Evolutionary conservation across 2,329 filamentous ascomycete genomes (phyloP), one percentile per base, ranked within the genome.

Genomic region (Colletotrichum costaricense): DNA sequence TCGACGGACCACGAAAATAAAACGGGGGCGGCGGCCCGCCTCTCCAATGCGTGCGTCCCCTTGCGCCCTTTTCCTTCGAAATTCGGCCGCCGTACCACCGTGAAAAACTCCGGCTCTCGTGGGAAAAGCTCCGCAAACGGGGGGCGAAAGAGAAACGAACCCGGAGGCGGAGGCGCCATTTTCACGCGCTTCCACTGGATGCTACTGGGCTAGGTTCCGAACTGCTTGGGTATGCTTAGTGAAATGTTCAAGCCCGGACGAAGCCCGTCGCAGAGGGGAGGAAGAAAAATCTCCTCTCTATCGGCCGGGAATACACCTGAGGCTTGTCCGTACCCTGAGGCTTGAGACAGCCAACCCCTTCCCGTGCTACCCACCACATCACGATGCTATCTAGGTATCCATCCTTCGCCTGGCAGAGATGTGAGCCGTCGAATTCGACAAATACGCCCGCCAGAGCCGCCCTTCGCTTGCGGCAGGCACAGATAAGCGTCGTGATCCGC

Each of bases 51-150:
- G 42, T 49, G 42, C 42, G 42, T n/a, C 24, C 54, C 54, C 24
- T 22, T 35, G 33, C 11, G 33, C 33, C 33, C 33, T 22, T 28
- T 26, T 55, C 19, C 54, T 65, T n/a, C 52, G 42, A 22, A 35
- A 60, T 70, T 60, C 59, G 59, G 54, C 70, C 70, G 70, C 67
- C 67, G 67, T 73, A 73, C 46, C 59, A 65, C 70, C 70, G 70
- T 62, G 35, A 46, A 49, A 70, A 73, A 64, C 66, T 59, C 69
- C 69, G 69, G 69, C 28, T 35, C 9, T 28, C 26, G 49, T 11
- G n/a, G 35, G 28, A 28, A 9, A 22, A 38, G 64, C 65, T 72
- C 66, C 66, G 70, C 70, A 69, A 72, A 69, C 70, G 70, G 70
- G 59, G 58, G 42, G 14, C 28, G 5, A 19, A 42, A 42, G 14